These are phyloP conservation scores for Trapa bicornis DNA, from an alignment of 345 rosid genomes.

Conservation along the genomic window DNA sequence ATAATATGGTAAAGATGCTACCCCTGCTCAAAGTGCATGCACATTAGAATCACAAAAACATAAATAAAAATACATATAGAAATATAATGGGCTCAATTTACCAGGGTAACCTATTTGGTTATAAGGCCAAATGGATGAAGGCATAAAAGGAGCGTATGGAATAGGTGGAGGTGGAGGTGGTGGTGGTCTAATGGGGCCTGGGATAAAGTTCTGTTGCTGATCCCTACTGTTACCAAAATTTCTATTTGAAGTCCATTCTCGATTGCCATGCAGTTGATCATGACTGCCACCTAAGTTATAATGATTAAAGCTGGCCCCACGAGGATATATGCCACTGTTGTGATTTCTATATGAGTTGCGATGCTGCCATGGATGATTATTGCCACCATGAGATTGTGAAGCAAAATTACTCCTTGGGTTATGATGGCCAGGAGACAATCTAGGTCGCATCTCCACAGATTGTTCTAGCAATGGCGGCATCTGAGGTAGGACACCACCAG, in stretches of 20 bases:
- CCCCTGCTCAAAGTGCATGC: constrained; percentile 24
- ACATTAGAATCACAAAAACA: constrained; percentile 13
- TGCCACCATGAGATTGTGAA: constrained; percentile 35
- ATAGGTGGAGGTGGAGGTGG: constrained; percentile 26
- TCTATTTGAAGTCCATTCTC: constrained; percentile 48
- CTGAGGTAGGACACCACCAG: constrained; percentile 24
- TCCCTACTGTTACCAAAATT: constrained; percentile 51
- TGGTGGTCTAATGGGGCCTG: constrained; percentile 43
- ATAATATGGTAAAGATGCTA: constrained; percentile 35
- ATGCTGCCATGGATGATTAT: constrained; percentile 44
- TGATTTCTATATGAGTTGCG: constrained; percentile 53
- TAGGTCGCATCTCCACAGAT: constrained; percentile 21
- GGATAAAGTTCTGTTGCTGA: constrained; percentile 39
- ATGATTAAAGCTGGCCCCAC: constrained; percentile 56
- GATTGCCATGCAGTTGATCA: constrained; percentile 58
- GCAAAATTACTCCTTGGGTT: constrained; percentile 34
- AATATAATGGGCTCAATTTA: constrained; percentile 19
- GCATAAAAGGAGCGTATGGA: constrained; percentile 27
- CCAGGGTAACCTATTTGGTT: constrained; percentile 52
- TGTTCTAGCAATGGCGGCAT: constrained; percentile 24
- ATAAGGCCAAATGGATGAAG: constrained; percentile 38
- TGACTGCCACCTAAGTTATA: constrained; percentile 63
- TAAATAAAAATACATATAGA: neutral
- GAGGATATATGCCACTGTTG: constrained; percentile 33
- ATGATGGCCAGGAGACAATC: constrained; percentile 41